Evolutionary conservation across 805 yeast genomes (phyloP), one percentile per base, ranked within the genome.

Genomic region (Clavispora santaluciae): DNA sequence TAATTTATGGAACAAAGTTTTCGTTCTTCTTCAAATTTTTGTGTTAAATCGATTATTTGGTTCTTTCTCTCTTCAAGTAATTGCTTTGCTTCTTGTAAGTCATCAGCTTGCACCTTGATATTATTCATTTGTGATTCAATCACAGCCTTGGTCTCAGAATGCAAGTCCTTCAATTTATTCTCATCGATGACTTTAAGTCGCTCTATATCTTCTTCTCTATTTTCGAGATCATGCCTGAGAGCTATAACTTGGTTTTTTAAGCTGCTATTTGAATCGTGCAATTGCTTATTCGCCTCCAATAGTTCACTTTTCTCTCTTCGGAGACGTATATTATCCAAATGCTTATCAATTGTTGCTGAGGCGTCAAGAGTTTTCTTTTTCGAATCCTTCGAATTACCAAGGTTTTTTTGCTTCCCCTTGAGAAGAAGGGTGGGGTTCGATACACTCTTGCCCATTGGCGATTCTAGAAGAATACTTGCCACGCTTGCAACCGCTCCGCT

Each of bases 281-380:
- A 39, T 8, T 38, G 20, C 5, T 41, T 31, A 23, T 48, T 25
- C 13, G 21, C 5, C 2, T 35, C 23, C 11, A 5, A 21, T 15
- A 45, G 35, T 21, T 60, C 63, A 7, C 44, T 40, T 36, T 57
- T 59, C 41, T 60, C 69, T 36, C 59, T 60, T 33, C 60, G 58
- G 18, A 68, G 55, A 36, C 72, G 52, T 3, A 70, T 61, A 39
- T 68, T 66, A 38, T 70, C 74, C 35, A 70, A 51, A 45, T 68
- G 73, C 42, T 66, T 70, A 47, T 70, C 75, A 15, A 70, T 63
- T 5, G 64, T 59, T 6, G 52, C 55, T 1, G 72, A 59, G 2
- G 71, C 58, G 45, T 67, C 72, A 34, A 67, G 51, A 1, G 57
- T 52, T 22, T 33, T 28, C 4, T 38, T 42, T 18, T 24, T 40